These are phyloP conservation scores for Sugiyamaella paludigena DNA, from an alignment of 1,139 yeast genomes.

Conservation along the genomic window DNA sequence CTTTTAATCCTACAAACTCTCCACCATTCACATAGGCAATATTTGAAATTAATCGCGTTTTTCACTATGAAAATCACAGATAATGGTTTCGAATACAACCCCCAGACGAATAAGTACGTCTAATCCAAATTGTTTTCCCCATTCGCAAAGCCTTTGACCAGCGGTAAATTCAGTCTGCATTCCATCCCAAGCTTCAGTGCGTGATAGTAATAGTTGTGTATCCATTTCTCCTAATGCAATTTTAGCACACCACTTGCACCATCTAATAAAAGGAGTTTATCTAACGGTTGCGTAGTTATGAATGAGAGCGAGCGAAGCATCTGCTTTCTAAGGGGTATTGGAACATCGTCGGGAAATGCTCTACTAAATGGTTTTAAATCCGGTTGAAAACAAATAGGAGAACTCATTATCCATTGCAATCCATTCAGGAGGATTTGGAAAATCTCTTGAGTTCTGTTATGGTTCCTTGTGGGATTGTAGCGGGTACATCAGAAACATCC, in stretches of 20 bases:
- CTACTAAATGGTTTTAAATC: conserved; percentile 7
- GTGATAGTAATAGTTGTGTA: conserved; percentile 48
- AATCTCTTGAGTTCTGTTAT: conserved; percentile 40
- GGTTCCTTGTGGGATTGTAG: conserved; percentile 54
- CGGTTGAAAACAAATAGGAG: conserved; percentile 46
- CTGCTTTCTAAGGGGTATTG: too few relatives aligned
- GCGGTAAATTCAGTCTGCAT: conserved; percentile 12
- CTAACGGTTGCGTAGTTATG: conserved; percentile 45
- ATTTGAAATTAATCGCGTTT: conserved; percentile 46
- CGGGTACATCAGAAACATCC: conserved; percentile 58
- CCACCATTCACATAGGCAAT: conserved; percentile 35
- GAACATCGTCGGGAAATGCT: too few relatives aligned
- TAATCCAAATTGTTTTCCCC: conserved; percentile 50
- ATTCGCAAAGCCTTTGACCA: conserved; percentile 45
- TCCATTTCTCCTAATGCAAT: conserved; percentile 52
- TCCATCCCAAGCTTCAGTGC: conserved; percentile 24
- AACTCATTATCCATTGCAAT: conserved; percentile 58
- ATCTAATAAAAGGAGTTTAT: conserved; percentile 46
- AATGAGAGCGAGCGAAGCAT: conserved; percentile 42
- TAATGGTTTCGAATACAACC: conserved; percentile 53
- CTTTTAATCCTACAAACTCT: conserved; percentile 39
- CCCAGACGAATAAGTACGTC: conserved; percentile 56
- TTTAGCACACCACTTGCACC: conserved; percentile 63
- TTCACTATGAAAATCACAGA: conserved; percentile 50
- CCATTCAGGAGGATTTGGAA: conserved; percentile 54